Conservation (phyloP, 768 basidiomycete species). For the Mycena maculata region DNA sequence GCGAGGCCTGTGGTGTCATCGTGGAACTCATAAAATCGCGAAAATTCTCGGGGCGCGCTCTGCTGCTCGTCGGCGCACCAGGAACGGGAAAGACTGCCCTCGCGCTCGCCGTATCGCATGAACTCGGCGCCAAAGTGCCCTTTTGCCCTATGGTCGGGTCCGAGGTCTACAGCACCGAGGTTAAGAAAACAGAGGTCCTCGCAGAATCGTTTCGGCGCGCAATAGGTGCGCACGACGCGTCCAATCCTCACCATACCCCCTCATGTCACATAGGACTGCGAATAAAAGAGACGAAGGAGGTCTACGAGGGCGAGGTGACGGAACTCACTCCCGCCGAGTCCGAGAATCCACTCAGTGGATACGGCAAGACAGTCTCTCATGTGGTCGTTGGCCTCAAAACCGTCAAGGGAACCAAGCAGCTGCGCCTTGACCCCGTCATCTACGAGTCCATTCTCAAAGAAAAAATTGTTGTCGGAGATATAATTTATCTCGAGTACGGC, state of each 20-base stretch:
- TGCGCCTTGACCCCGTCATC: slow-evolving; percentile 92
- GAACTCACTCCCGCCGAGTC: slow-evolving; percentile 96
- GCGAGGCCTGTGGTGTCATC: slow-evolving; percentile 94
- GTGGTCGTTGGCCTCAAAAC: slow-evolving; percentile 97
- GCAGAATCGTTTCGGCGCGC: slow-evolving; percentile 95
- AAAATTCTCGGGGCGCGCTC: slow-evolving; percentile 93
- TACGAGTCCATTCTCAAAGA: slow-evolving; percentile 99
- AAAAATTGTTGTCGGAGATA: slow-evolving; percentile 95
- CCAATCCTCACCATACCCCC: slow-evolving; percentile 20
- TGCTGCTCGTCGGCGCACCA: slow-evolving; percentile 93
- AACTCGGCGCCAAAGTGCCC: slow-evolving; percentile 93
- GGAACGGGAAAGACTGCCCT: slow-evolving; percentile 99
- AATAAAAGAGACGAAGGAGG: slow-evolving; percentile 99
- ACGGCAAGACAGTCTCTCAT: slow-evolving; percentile 99
- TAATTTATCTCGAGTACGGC: slow-evolving; percentile 94
- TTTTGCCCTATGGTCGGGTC: slow-evolving; percentile 99
- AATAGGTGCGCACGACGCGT: slow-evolving; percentile 74
- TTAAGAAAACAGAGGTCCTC: slow-evolving; percentile 98
- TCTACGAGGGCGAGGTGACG: slow-evolving; percentile 98
- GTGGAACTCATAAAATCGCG: slow-evolving; percentile 91
- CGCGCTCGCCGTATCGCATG: slow-evolving; percentile 94
- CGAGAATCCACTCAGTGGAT: slow-evolving; percentile 96
- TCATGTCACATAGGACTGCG: slow-evolving; percentile 73
- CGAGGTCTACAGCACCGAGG: slow-evolving; percentile 96
- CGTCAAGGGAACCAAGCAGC: slow-evolving; percentile 91